Evolutionary conservation across 2,329 filamentous ascomycete genomes (phyloP), one percentile per base, ranked within the genome.

Genomic region (Aspergillus quadrilineatus): DNA sequence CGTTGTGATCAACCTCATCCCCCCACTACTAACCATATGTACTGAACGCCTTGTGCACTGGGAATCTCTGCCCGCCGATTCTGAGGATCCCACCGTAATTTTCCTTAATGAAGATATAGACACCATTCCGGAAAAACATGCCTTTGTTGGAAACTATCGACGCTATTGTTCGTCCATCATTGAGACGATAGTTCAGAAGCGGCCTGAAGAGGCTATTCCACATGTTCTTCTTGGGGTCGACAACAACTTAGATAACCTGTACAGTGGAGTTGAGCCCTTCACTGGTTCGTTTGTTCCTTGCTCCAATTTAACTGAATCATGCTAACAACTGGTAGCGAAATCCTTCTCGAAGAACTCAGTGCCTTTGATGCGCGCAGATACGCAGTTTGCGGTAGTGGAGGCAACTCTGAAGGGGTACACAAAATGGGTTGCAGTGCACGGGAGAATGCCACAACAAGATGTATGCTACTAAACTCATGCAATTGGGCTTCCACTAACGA

Each of bases 81-180:
- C 87, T 0, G 84, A 90, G 46, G 88, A 97, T 65, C 82, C 89
- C 1, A 92, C 89, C 0, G 83, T 92, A 57, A 79, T 90, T 9
- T 94, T 96, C 63, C 80, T 99, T 1, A 82, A 92, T 66, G 92
- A 97, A 68, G 94, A 99, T 69, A 95, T 96, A 55, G 94, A 99
- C 68, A 97, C 93, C 0, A 80, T 93, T 17, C 94, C 94, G 0
- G 94, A 99, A 71, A 85, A 92, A 26, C 94, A 99, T 74, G 91
- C 92, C 1, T 99, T 99, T 71, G 82, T 97, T 9, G 92, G 93
- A 4, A 97, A 99, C 69, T 99, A 99, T 72, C 84, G 94, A 39
- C 85, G 94, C 57, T 97, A 96, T 68, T 94, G 92, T 71, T 86
- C 87, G 3, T 88, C 90, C 58, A 84, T 97, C 28, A 91, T 99